Conservation (phyloP, 2,329 filamentous ascomycete species). For the Dryadomyces quercivorus region DNA sequence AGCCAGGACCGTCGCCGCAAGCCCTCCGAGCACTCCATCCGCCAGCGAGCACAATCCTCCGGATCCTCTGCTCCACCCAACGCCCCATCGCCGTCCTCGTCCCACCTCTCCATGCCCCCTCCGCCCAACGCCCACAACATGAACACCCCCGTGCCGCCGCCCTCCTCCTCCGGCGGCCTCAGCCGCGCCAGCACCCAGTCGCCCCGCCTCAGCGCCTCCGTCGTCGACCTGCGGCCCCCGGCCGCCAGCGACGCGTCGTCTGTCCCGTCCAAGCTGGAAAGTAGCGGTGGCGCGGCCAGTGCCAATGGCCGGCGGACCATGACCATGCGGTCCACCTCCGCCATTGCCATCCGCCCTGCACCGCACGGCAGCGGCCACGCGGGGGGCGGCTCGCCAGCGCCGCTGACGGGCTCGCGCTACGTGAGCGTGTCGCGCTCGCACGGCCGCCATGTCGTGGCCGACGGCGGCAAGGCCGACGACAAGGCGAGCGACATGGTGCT, state of each 20-base stretch:
- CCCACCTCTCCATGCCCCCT: slow-evolving; percentile 7
- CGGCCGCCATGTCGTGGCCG: slow-evolving; percentile 8
- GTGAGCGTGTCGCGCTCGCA: neutral
- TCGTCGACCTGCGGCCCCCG: too few relatives aligned
- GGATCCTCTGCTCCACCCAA: slow-evolving; percentile 12
- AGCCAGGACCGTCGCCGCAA: slow-evolving; percentile 39
- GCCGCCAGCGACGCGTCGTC: neutral
- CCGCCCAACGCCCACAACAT: slow-evolving; percentile 3
- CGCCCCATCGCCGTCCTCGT: slow-evolving; percentile 11
- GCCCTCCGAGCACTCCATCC: slow-evolving; percentile 38
- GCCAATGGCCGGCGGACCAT: slow-evolving; percentile 26
- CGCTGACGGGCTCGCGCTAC: slow-evolving; percentile 1
- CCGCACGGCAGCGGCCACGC: neutral
- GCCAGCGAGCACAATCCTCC: slow-evolving; percentile 41
- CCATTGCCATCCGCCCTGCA: slow-evolving; percentile 27
- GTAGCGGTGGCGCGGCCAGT: neutral
- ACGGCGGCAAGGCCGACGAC: neutral
- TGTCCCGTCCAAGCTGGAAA: slow-evolving; percentile 1
- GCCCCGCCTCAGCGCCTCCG: slow-evolving; percentile 6
- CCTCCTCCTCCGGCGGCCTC: neutral
- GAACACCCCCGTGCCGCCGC: neutral
- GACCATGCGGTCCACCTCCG: slow-evolving; percentile 40
- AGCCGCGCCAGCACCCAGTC: slow-evolving; percentile 2
- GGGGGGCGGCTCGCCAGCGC: neutral
- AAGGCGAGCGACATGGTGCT: slow-evolving; percentile 29